phyloP scores from a whole-genome alignment of 768 basidiomycete genomes.

The Leccinum olivaceopallidum region DNA sequence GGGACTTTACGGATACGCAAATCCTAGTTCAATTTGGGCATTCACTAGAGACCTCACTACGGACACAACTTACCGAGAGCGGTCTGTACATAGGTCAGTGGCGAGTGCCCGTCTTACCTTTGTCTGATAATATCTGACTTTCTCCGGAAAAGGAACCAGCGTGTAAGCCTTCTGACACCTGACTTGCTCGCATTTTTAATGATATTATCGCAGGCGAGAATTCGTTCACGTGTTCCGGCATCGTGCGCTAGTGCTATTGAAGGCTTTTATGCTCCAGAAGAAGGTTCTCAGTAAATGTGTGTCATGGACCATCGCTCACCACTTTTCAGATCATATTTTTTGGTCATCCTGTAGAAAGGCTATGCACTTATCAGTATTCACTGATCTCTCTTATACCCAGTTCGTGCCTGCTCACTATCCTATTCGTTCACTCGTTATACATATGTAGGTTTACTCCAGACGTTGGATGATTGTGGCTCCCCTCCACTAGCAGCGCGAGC shows the following conservation, averaged over 20 bases:
- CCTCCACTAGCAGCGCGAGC: conserved; percentile 70
- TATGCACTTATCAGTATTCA: conserved; percentile 98
- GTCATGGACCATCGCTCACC: conserved; percentile 11
- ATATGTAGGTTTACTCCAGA: conserved; percentile 74
- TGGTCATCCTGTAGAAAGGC: conserved; percentile 92
- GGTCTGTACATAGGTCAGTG: conserved; percentile 90
- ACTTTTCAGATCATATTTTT: conserved; percentile 85
- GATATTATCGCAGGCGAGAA: conserved; percentile 61
- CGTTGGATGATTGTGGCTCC: conserved; percentile 88
- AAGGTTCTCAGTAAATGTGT: conserved; percentile 50
- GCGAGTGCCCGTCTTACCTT: neutral
- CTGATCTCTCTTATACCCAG: conserved; percentile 92
- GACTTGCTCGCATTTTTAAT: conserved; percentile 1
- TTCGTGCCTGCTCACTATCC: conserved; percentile 27
- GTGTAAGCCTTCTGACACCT: conserved; percentile 44
- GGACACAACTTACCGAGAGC: conserved; percentile 85
- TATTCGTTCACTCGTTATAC: conserved; percentile 5
- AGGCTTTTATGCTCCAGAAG: conserved; percentile 92
- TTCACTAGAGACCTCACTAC: conserved; percentile 74
- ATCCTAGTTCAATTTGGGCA: conserved; percentile 88
- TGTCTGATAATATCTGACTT: conserved; percentile 10
- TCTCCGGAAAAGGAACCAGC: conserved; percentile 58
- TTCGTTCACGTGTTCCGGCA: conserved; percentile 93
- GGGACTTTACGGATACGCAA: conserved; percentile 84
- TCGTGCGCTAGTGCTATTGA: conserved; percentile 89